Percentiles rank a stretch among this genome's conserved stretches.
phyloP scores from a whole-genome alignment of 257 asterid species.

The Capsicum chinense region DNA sequence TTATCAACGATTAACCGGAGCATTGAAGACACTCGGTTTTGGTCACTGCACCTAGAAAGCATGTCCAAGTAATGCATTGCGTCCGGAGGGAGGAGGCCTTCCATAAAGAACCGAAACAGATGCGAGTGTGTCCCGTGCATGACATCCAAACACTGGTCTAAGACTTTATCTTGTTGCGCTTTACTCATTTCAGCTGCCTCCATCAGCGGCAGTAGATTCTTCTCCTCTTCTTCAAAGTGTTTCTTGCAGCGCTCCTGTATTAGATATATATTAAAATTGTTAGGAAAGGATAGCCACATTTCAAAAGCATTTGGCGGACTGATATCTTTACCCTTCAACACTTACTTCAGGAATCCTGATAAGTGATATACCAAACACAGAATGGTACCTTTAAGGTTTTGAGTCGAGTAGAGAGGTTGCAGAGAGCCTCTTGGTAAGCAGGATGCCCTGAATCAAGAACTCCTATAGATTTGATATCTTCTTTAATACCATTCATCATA shows the following conservation, averaged over 20 bases:
- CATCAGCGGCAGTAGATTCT: constrained; percentile 81
- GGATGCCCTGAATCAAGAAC: constrained; percentile 85
- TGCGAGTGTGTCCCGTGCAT: constrained; percentile 88
- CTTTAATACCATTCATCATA: constrained; percentile 94
- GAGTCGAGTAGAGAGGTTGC: constrained; percentile 64
- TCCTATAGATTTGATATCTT: constrained; percentile 87
- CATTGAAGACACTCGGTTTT: constrained; percentile 70
- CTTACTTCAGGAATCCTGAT: not conserved
- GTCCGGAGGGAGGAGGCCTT: constrained; percentile 88
- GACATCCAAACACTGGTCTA: constrained; percentile 76
- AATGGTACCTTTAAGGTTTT: constrained; percentile 65
- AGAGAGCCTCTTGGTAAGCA: constrained; percentile 75
- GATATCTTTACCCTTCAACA: not conserved
- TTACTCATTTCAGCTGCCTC: constrained; percentile 84
- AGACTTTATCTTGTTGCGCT: constrained; percentile 65
- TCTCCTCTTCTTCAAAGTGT: constrained; percentile 89
- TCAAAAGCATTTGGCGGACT: not conserved
- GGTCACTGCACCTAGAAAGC: constrained; percentile 72
- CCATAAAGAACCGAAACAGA: constrained; percentile 80
- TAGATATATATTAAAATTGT: not conserved
- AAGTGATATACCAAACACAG: not conserved
- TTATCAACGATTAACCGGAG: constrained; percentile 74
- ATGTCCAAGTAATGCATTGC: constrained; percentile 86
- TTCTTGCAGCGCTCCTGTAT: constrained; percentile 71
- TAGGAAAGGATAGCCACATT: not conserved